These are phyloP conservation scores for Rubia yunnanensis DNA, from an alignment of 257 asterid species.

Conservation along the genomic window DNA sequence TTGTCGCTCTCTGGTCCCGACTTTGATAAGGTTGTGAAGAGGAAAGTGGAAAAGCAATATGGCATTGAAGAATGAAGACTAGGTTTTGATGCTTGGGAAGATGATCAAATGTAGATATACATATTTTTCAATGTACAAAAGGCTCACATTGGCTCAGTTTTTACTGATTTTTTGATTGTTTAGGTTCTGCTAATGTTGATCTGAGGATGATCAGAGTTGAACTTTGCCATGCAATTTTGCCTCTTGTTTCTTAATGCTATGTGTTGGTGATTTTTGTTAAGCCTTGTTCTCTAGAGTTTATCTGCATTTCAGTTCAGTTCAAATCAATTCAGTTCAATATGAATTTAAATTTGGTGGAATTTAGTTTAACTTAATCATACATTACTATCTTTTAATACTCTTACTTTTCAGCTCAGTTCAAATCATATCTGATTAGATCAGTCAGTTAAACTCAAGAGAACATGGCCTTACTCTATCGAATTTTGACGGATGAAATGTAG, in stretches of 20 bases:
- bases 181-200: not conserved
- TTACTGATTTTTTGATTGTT: not conserved
- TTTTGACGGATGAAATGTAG: no score
- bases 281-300: no score
- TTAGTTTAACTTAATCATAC: no score
- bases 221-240: not conserved
- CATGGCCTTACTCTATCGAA: no score
- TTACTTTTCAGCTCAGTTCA: no score
- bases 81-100: not conserved
- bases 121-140: not conserved
- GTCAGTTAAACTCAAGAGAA: no score
- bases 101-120: not conserved
- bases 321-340: no score
- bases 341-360: no score
- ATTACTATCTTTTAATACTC: no score
- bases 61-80: constrained; percentile 11
- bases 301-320: no score
- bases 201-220: not conserved
- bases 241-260: not conserved
- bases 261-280: no score
- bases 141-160: not conserved
- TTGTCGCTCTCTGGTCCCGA: constrained; percentile 52
- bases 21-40: constrained; percentile 47
- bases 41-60: constrained; percentile 45
- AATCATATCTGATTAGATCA: no score